Evolutionary conservation across 2,329 filamentous ascomycete species (phyloP).

Genomic region (Ceratocystis diversiconidia): DNA sequence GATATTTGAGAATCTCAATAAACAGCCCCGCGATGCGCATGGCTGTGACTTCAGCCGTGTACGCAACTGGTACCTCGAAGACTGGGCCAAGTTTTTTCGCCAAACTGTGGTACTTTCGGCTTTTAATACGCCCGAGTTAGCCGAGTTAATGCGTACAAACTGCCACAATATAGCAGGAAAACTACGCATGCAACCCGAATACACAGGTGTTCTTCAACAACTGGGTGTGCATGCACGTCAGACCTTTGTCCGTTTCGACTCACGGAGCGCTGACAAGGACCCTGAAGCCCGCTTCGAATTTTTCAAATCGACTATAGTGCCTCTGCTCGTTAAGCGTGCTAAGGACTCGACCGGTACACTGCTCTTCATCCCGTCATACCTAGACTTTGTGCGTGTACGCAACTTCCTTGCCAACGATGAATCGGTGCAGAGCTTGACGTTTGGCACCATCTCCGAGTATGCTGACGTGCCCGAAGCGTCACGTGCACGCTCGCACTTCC

Average conservation of each 20-base stretch:
- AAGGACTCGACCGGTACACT: conserved; percentile 56
- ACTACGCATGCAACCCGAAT: conserved; percentile 51
- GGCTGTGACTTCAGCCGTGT: conserved; percentile 90
- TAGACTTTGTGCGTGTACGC: conserved; percentile 85
- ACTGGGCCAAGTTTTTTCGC: conserved; percentile 62
- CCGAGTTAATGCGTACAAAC: conserved; percentile 59
- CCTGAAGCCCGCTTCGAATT: conserved; percentile 84
- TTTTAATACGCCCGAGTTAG: conserved; percentile 79
- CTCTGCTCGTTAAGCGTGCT: conserved; percentile 55
- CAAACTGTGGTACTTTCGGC: conserved; percentile 73
- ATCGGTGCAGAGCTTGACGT: conserved; percentile 40
- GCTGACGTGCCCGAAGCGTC: conserved; percentile 63
- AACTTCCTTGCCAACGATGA: conserved; percentile 74
- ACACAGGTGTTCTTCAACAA: conserved; percentile 58
- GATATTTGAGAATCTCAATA: conserved; percentile 82
- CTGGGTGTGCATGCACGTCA: conserved; percentile 61
- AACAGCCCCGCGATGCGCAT: conserved; percentile 76
- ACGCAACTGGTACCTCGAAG: conserved; percentile 83
- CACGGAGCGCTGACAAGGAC: conserved; percentile 43
- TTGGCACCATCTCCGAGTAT: conserved; percentile 83
- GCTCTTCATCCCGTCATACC: conserved; percentile 82
- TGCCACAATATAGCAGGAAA: conserved; percentile 74
- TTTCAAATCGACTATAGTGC: conserved; percentile 70
- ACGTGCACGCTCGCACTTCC: conserved; percentile 75
- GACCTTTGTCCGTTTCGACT: conserved; percentile 78